A percentile compares a stretch with the other conserved stretches of the same genome.
Evolutionary conservation across 805 yeast genomes (phyloP).

Genomic region (Brettanomyces naardenensis): DNA sequence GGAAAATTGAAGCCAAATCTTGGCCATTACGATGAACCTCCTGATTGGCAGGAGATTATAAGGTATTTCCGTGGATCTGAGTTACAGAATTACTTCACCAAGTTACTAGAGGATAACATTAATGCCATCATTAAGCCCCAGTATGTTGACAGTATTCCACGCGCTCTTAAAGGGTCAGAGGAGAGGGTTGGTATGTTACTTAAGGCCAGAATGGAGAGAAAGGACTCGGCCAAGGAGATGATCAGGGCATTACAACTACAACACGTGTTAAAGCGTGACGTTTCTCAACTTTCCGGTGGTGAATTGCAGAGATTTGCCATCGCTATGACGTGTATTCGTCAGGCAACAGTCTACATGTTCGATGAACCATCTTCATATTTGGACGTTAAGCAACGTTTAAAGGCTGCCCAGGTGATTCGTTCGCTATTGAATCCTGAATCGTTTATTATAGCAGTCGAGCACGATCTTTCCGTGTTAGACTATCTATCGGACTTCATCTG

Average conservation of each 20-base stretch:
- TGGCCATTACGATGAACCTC: constrained; percentile 92
- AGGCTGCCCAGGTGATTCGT: constrained; percentile 93
- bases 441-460: constrained; percentile 96
- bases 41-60: constrained; percentile 93
- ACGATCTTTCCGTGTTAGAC: constrained; percentile 95
- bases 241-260: constrained; percentile 66
- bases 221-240: constrained; percentile 48
- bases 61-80: constrained; percentile 94
- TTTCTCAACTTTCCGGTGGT: constrained; percentile 90
- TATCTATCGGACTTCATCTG: constrained; percentile 95
- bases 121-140: constrained; percentile 98
- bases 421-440: constrained; percentile 66
- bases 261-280: constrained; percentile 78
- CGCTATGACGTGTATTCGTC: constrained; percentile 94
- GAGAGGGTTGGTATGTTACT: constrained; percentile 81
- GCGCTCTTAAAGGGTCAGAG: constrained; percentile 87
- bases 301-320: constrained; percentile 97
- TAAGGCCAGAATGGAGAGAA: constrained; percentile 69
- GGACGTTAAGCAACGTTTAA: constrained; percentile 97
- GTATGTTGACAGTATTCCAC: constrained; percentile 95
- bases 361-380: constrained; percentile 98
- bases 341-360: constrained; percentile 95
- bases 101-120: constrained; percentile 86
- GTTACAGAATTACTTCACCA: constrained; percentile 91
- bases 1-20: constrained; percentile 97